Base-by-base conservation (phyloP, 2,329 filamentous ascomycete species). In the Penicillium nordicum region DNA sequence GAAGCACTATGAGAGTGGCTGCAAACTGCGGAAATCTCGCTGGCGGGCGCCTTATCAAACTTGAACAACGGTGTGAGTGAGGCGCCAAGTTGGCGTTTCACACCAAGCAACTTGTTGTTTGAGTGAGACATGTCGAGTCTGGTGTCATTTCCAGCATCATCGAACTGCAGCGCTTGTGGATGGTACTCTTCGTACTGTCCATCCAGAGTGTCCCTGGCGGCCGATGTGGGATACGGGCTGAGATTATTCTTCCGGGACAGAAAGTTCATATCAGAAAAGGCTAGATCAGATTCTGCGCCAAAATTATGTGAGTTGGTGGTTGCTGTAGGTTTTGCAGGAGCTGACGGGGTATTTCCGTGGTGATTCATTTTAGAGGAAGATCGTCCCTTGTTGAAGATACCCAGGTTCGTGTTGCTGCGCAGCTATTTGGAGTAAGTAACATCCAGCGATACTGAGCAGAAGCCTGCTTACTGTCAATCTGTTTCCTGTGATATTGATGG, bases 401-500 rank as follows among this genome's bases (percentile, higher is more conserved):
- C 74, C 37, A 68, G 8, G 5, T 61, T 64, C 8, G 48, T 36
- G 9, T 56, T 53, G 16, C 53, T 55, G 25, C 55, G 62, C n/a
- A 74, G 57, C 72, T 74, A 41, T 18, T 2, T 14, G 23, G 1
- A 1, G 27, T 63, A 8, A 65, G 52, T 38, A 38, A 43, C 16
- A 37, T 25, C 27, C 18, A 18, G 3, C 14, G 30, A 47, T 4
- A 25, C 4, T 36, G 18, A 25, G 11, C 3, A 29, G 10, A 29
- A 14, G 27, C 2, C 2, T 21, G 25, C 76, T 63, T 67, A 84
- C 83, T 16, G 82, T 84, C 50, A 85, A 71, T 10, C 81, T 78
- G n/a, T 77, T 72, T 47, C 77, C 76, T 11, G 78, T 69, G 41
- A 88, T 78, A 50, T 80, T 80, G 4, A 78, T 69, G 1, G 85